Evolutionary conservation across 805 yeast genomes (phyloP).

Genomic region (Candida corydali): DNA sequence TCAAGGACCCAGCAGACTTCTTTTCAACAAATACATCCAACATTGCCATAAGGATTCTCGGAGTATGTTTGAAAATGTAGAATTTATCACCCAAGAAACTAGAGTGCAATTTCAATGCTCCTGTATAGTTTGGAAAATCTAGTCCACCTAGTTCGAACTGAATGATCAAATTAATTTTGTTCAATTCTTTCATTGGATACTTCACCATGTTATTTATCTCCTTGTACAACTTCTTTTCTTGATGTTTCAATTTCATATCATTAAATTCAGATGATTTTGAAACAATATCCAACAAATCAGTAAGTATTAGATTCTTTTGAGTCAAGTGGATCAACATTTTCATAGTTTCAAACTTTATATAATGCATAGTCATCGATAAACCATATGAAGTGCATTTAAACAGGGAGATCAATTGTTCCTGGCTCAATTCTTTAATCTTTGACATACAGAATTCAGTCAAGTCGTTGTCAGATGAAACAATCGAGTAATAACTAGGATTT

Average conservation of each 20-base stretch:
- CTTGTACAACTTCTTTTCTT: constrained; percentile 42
- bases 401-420: constrained; percentile 22
- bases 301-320: constrained; percentile 10
- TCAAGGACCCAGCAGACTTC: constrained; percentile 39
- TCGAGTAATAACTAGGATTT: constrained; percentile 38
- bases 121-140: constrained; percentile 42
- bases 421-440: constrained; percentile 27
- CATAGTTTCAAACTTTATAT: constrained; percentile 43
- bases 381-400: constrained; percentile 40
- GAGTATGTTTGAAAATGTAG: constrained; percentile 38
- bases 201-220: constrained; percentile 36
- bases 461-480: constrained; percentile 16
- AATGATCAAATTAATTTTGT: constrained; percentile 40
- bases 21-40: constrained; percentile 40
- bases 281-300: constrained; percentile 21
- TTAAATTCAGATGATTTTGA: constrained; percentile 38
- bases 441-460: constrained; percentile 29
- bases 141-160: constrained; percentile 51
- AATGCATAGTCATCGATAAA: constrained; percentile 45
- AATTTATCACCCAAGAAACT: constrained; percentile 42
- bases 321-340: constrained; percentile 22
- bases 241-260: constrained; percentile 35
- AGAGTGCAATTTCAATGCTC: constrained; percentile 34
- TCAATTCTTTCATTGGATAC: constrained; percentile 31
- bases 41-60: constrained; percentile 41